These are phyloP conservation scores for Puccinellia tenuiflora DNA, from an alignment of 176 grass and related monocot genomes.

Conservation along the genomic window DNA sequence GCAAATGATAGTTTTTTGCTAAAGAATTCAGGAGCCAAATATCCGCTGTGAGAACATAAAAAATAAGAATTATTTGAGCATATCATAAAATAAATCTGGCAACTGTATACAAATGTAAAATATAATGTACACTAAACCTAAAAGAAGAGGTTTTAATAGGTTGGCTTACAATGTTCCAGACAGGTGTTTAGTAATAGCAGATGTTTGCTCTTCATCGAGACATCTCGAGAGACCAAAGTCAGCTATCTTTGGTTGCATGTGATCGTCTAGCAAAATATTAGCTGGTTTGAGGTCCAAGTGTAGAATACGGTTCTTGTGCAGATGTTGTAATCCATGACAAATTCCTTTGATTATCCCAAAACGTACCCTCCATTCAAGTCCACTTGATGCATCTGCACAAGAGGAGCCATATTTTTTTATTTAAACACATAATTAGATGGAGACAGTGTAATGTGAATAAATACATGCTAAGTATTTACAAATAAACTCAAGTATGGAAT, in stretches of 20 bases:
- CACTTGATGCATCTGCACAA: background rate
- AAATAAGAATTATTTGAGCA: background rate
- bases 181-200: background rate
- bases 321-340: background rate
- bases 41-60: background rate
- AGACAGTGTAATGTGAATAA: background rate
- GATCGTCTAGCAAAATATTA: background rate
- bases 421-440: background rate
- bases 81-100: background rate
- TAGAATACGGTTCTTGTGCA: background rate
- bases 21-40: background rate
- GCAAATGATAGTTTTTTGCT: background rate
- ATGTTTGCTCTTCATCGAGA: background rate
- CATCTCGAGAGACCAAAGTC: background rate
- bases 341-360: background rate
- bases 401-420: background rate
- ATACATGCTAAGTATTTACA: background rate
- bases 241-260: background rate
- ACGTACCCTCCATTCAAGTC: background rate
- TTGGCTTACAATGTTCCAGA: background rate
- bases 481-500: background rate
- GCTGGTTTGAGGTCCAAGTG: background rate
- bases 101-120: background rate
- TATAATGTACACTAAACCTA: background rate
- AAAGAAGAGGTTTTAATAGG: background rate